Percentiles rank a stretch among this genome's conserved stretches.
These are phyloP conservation scores for Ustilago vetiveriae DNA, from an alignment of 1,284 basidiomycete species.

Conservation along the genomic window DNA sequence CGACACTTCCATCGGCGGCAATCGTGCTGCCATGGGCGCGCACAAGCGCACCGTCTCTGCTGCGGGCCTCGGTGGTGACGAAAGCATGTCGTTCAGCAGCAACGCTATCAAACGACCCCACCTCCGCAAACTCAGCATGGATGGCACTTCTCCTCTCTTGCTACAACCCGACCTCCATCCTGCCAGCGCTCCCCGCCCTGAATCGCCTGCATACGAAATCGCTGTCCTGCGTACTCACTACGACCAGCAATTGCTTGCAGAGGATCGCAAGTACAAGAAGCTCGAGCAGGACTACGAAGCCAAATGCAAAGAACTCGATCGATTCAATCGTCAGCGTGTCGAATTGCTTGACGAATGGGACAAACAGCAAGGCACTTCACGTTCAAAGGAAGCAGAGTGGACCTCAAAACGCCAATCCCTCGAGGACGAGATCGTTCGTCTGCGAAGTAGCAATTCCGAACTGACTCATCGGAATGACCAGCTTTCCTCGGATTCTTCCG, in stretches of 20 bases:
- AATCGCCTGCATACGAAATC: constrained; percentile 49
- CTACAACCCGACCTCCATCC: constrained; percentile 32
- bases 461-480: constrained; percentile 32
- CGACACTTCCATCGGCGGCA: constrained; percentile 21
- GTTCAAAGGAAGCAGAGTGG: constrained; percentile 44
- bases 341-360: constrained; percentile 62
- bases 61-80: constrained; percentile 26
- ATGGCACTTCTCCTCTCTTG: constrained; percentile 33
- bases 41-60: constrained; percentile 36
- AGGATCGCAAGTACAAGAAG: constrained; percentile 51
- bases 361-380: constrained; percentile 36
- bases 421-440: constrained; percentile 40
- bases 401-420: constrained; percentile 12
- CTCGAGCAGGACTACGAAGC: constrained; percentile 52
- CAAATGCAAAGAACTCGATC: constrained; percentile 57
- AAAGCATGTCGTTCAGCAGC: constrained; percentile 20
- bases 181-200: constrained; percentile 26
- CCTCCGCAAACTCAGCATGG: constrained; percentile 37
- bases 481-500: constrained; percentile 8
- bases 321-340: constrained; percentile 55
- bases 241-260: constrained; percentile 52
- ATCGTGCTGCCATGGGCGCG: background rate
- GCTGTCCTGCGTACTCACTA: constrained; percentile 50
- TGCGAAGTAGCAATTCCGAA: constrained; percentile 38
- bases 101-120: constrained; percentile 25